These are phyloP conservation scores for Botryotinia globosa DNA, from an alignment of 2,329 filamentous ascomycete species.

Conservation along the genomic window DNA sequence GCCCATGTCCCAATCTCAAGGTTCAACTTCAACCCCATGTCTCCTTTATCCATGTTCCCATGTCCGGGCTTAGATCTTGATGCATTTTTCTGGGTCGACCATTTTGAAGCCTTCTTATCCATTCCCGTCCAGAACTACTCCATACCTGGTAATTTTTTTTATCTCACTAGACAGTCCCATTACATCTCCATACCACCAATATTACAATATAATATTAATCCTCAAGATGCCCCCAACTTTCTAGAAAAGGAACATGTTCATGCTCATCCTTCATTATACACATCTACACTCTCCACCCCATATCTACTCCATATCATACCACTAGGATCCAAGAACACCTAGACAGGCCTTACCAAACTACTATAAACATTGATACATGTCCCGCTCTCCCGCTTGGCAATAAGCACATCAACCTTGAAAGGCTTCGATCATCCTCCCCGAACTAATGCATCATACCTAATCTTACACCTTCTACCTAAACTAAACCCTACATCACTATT, in stretches of 20 bases:
- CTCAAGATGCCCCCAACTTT: conserved; percentile 16
- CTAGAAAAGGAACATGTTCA: conserved; percentile 9
- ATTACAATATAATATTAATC: conserved; percentile 10
- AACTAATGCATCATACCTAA: conserved; percentile 35
- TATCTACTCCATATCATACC: conserved; percentile 12
- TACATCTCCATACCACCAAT: conserved; percentile 9
- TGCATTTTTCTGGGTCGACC: conserved; percentile 3
- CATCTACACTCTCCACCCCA: conserved; percentile 9
- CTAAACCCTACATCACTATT: conserved; percentile 18
- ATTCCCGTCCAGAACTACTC: conserved; percentile 8
- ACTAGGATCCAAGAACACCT: conserved; percentile 2
- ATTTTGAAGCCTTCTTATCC: conserved; percentile 1
- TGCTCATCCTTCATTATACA: conserved; percentile 8
- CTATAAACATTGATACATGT: conserved; percentile 1
- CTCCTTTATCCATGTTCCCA: conserved; percentile 4
- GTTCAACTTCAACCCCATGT: neutral
- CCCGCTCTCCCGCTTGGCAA: conserved; percentile 20
- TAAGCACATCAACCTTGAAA: conserved; percentile 18
- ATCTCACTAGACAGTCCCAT: conserved; percentile 13
- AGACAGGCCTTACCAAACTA: conserved; percentile 1
- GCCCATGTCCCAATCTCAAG: conserved; percentile 13
- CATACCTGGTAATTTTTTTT: neutral
- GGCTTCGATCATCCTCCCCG: conserved; percentile 29
- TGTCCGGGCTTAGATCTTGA: conserved; percentile 16
- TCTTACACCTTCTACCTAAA: conserved; percentile 28